phyloP scores from a whole-genome alignment of 352 stramenopile genomes.

The Pythium pyrilobum region DNA sequence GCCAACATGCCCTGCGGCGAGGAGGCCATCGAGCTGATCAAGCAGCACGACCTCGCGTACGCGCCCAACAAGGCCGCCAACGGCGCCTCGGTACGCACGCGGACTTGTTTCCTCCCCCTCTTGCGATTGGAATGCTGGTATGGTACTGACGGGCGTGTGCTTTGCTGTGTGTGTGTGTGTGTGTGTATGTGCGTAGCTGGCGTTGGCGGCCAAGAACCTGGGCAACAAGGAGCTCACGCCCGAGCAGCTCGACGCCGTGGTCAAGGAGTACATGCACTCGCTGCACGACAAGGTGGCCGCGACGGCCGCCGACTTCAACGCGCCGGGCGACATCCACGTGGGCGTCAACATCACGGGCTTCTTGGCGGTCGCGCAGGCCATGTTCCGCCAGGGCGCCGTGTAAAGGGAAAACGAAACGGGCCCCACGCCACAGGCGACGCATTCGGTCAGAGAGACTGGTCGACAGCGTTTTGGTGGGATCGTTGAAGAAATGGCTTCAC shows the following conservation, averaged over 20 bases:
- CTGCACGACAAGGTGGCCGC: slow-evolving; percentile 67
- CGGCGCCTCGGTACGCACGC: slow-evolving; percentile 44
- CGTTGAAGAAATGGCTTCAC: too few species aligned
- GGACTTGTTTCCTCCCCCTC: background rate
- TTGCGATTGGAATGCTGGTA: background rate
- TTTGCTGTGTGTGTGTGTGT: background rate
- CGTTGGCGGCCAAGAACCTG: slow-evolving; percentile 58
- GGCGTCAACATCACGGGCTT: slow-evolving; percentile 97
- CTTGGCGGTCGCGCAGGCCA: slow-evolving; percentile 94
- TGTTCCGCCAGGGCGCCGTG: slow-evolving; percentile 96
- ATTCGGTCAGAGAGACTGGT: too few species aligned
- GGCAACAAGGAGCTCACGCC: slow-evolving; percentile 48
- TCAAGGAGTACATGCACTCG: slow-evolving; percentile 82
- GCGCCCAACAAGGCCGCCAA: slow-evolving; percentile 85
- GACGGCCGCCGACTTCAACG: slow-evolving; percentile 76
- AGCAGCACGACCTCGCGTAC: slow-evolving; percentile 79
- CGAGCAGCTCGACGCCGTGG: slow-evolving; percentile 59
- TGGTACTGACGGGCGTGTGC: background rate
- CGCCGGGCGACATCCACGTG: slow-evolving; percentile 67
- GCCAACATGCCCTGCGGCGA: slow-evolving; percentile 80
- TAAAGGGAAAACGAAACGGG: too few species aligned
- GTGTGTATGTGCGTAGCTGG: slow-evolving; percentile 28
- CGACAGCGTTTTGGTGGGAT: too few species aligned
- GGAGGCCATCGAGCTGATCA: slow-evolving; percentile 75
- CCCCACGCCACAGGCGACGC: too few species aligned